Conservation (phyloP, 1,284 basidiomycete genomes). For the Fomitopsis betulina region DNA sequence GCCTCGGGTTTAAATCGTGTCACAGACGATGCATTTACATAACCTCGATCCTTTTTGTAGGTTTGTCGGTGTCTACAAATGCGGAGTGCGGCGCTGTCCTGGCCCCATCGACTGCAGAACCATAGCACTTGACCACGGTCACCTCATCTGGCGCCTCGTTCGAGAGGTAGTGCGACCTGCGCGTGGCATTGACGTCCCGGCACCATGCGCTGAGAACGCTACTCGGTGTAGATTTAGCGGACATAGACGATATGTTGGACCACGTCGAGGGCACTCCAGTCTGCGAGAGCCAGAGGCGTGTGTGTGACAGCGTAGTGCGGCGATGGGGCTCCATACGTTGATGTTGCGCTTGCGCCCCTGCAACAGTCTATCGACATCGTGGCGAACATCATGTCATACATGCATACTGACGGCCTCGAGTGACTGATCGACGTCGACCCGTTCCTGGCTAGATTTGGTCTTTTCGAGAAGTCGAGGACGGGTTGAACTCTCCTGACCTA, state of each 20-base stretch:
- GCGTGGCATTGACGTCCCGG: constrained; percentile 34
- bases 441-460: constrained; percentile 14
- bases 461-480: background rate
- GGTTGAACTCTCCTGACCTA: background rate
- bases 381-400: constrained; percentile 48
- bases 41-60: constrained; percentile 37
- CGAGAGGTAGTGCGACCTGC: constrained; percentile 44
- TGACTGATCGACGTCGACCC: constrained; percentile 59
- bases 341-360: constrained; percentile 51
- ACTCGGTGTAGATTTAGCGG: constrained; percentile 30
- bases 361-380: constrained; percentile 41
- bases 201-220: constrained; percentile 33
- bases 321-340: constrained; percentile 54
- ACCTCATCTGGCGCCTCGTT: constrained; percentile 44
- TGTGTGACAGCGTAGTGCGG: constrained; percentile 39
- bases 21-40: constrained; percentile 37
- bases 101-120: constrained; percentile 36
- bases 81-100: constrained; percentile 43
- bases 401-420: constrained; percentile 41
- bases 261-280: constrained; percentile 36
- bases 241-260: constrained; percentile 31
- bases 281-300: constrained; percentile 43
- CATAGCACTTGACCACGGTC: constrained; percentile 45
- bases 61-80: constrained; percentile 36
- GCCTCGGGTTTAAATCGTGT: constrained; percentile 13